These are phyloP conservation scores for Novymonas esmeraldas DNA, from an alignment of 208 protist species.

Conservation along the genomic window DNA sequence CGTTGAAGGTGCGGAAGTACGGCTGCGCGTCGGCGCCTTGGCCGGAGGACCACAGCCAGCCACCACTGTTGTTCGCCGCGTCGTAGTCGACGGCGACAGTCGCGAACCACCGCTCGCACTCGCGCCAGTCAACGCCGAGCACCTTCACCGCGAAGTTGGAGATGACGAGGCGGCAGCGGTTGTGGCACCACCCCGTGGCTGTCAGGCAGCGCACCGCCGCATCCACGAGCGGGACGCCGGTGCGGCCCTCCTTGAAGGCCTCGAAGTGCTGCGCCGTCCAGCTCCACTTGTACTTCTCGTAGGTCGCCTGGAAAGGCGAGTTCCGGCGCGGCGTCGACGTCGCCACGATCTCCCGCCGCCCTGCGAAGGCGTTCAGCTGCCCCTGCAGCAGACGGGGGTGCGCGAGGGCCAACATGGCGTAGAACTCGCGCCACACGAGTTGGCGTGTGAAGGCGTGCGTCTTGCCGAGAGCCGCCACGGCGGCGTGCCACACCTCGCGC, in stretches of 20 bases:
- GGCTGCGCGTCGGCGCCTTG: slow-evolving; percentile 81
- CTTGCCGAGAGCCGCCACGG: slow-evolving; percentile 38
- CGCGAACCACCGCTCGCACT: slow-evolving; percentile 89
- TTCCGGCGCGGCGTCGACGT: slow-evolving; percentile 36
- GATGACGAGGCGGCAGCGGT: slow-evolving; percentile 78
- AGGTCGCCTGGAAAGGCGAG: slow-evolving; percentile 63
- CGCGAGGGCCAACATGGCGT: slow-evolving; percentile 58
- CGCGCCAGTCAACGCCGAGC: slow-evolving; percentile 90
- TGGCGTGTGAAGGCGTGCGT: slow-evolving; percentile 57
- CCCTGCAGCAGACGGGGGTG: slow-evolving; percentile 57
- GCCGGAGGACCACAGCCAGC: slow-evolving; percentile 79
- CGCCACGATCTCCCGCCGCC: slow-evolving; percentile 15
- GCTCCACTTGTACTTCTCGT: slow-evolving; percentile 59
- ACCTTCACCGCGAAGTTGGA: slow-evolving; percentile 91
- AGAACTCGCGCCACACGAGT: slow-evolving; percentile 83
- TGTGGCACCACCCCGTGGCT: slow-evolving; percentile 83
- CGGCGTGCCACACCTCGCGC: slow-evolving; percentile 58
- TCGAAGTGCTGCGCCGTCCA: slow-evolving; percentile 60
- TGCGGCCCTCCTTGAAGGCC: slow-evolving; percentile 76
- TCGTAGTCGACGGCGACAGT: slow-evolving; percentile 89
- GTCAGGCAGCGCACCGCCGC: slow-evolving; percentile 91
- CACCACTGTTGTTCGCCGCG: slow-evolving; percentile 84
- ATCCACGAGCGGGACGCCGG: slow-evolving; percentile 93
- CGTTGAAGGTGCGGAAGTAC: slow-evolving; percentile 87
- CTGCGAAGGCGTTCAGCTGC: slow-evolving; percentile 51